A percentile compares a stretch with the other conserved stretches of the same genome.
These are phyloP conservation scores for Acrodontium crateriforme DNA, from an alignment of 2,329 filamentous ascomycete species.

Conservation along the genomic window DNA sequence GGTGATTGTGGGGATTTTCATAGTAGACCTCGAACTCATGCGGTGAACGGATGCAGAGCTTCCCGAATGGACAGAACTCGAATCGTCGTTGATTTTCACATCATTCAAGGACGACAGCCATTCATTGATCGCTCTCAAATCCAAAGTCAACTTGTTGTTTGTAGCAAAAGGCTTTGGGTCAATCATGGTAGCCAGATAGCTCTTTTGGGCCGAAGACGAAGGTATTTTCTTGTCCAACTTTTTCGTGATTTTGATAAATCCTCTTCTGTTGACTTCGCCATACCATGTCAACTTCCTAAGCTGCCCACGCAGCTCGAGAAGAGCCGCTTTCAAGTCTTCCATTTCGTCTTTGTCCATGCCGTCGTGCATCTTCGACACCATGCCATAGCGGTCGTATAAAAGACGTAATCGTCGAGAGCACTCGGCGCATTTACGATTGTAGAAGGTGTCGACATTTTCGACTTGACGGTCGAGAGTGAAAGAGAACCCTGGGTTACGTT, in stretches of 20 bases:
- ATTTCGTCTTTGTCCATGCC: constrained; percentile 75
- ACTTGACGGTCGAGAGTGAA: constrained; percentile 92
- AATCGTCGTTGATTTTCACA: constrained; percentile 61
- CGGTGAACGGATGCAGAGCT: constrained; percentile 55
- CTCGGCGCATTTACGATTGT: constrained; percentile 89
- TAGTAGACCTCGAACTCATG: constrained; percentile 58
- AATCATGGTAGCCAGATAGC: constrained; percentile 82
- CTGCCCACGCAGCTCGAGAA: constrained; percentile 77
- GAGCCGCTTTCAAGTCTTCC: constrained; percentile 78
- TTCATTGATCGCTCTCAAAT: constrained; percentile 64
- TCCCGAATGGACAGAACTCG: constrained; percentile 51
- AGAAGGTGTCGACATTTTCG: constrained; percentile 91
- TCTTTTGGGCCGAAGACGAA: constrained; percentile 57
- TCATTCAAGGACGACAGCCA: constrained; percentile 79
- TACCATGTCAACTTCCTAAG: constrained; percentile 94
- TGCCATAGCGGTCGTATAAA: constrained; percentile 76
- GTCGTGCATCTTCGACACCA: constrained; percentile 52
- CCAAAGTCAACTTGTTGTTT: constrained; percentile 44
- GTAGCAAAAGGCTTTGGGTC: constrained; percentile 79
- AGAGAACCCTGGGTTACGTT: constrained; percentile 64
- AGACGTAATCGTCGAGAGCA: constrained; percentile 71
- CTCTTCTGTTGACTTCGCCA: constrained; percentile 85
- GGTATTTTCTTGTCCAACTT: constrained; percentile 93
- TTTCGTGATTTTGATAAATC: constrained; percentile 97
- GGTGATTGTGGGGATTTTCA: constrained; percentile 54